Evolutionary conservation across 2,329 filamentous ascomycete genomes (phyloP).

Genomic region (Tolypocladium nubicola): DNA sequence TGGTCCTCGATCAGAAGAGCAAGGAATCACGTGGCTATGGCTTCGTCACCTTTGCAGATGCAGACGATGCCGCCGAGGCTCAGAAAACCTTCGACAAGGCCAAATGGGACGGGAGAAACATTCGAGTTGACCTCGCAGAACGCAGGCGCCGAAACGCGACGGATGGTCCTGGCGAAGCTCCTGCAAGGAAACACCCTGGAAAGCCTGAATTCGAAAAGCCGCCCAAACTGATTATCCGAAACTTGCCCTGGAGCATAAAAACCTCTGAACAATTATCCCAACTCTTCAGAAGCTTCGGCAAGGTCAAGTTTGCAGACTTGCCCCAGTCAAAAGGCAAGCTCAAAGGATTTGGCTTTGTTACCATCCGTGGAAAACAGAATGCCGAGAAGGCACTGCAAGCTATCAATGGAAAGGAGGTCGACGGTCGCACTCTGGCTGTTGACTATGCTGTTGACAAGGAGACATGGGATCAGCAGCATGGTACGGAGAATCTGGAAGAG

Average conservation of each 20-base stretch:
- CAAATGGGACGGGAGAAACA: constrained; percentile 66
- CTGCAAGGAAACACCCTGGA: constrained; percentile 39
- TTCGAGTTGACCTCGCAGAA: constrained; percentile 82
- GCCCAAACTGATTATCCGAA: constrained; percentile 78
- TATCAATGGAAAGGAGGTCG: constrained; percentile 82
- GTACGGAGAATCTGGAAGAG: constrained; percentile 20
- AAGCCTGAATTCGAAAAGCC: constrained; percentile 51
- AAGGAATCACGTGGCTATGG: constrained; percentile 88
- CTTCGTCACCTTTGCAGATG: constrained; percentile 93
- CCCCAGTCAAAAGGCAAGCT: constrained; percentile 69
- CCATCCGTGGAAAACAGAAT: constrained; percentile 78
- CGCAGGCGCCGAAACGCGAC: constrained; percentile 60
- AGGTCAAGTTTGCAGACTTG: constrained; percentile 78
- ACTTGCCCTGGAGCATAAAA: constrained; percentile 93
- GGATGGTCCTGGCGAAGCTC: constrained; percentile 27
- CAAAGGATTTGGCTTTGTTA: constrained; percentile 86
- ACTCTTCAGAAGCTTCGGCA: constrained; percentile 80
- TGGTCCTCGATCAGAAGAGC: constrained; percentile 75
- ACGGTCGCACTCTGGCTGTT: constrained; percentile 80
- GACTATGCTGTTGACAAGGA: constrained; percentile 95
- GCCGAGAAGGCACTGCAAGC: constrained; percentile 78
- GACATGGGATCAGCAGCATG: constrained; percentile 62
- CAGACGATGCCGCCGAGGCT: constrained; percentile 78
- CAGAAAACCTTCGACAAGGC: constrained; percentile 72
- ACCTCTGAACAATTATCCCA: constrained; percentile 67